Evolutionary conservation across 208 protist genomes (phyloP).

Genomic region (Crithidia expoeki): DNA sequence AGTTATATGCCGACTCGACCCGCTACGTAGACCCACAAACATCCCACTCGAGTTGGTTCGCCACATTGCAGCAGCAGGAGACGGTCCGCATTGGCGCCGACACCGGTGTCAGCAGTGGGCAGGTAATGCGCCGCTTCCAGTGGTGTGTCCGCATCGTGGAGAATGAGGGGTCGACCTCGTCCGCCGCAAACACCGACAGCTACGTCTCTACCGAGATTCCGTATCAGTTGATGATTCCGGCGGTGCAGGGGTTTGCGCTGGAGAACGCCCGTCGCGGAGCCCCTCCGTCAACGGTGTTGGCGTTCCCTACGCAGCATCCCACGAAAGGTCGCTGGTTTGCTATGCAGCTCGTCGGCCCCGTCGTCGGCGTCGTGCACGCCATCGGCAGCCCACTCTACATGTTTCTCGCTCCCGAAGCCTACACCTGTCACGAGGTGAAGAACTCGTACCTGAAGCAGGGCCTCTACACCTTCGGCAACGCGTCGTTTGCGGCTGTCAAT

Average conservation of each 20-base stretch:
- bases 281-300: conserved; percentile 34
- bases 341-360: conserved; percentile 54
- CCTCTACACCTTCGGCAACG: conserved; percentile 37
- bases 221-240: conserved; percentile 61
- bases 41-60: conserved; percentile 67
- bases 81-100: conserved; percentile 53
- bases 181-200: background rate
- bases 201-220: conserved; percentile 65
- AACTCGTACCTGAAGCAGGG: conserved; percentile 45
- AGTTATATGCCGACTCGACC: conserved; percentile 31
- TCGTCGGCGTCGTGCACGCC: conserved; percentile 50
- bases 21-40: conserved; percentile 68
- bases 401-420: conserved; percentile 52
- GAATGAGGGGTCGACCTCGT: conserved; percentile 10
- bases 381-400: conserved; percentile 67
- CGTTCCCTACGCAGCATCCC: conserved; percentile 47
- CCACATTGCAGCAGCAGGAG: conserved; percentile 50
- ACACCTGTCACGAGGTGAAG: conserved; percentile 54
- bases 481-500: conserved; percentile 54
- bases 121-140: conserved; percentile 54
- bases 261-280: conserved; percentile 9
- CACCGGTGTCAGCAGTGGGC: conserved; percentile 16
- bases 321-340: conserved; percentile 59
- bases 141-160: conserved; percentile 70
- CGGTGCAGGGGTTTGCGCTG: conserved; percentile 49